These are phyloP conservation scores for Microthlaspi erraticum DNA, from an alignment of 345 rosid genomes.

Conservation along the genomic window DNA sequence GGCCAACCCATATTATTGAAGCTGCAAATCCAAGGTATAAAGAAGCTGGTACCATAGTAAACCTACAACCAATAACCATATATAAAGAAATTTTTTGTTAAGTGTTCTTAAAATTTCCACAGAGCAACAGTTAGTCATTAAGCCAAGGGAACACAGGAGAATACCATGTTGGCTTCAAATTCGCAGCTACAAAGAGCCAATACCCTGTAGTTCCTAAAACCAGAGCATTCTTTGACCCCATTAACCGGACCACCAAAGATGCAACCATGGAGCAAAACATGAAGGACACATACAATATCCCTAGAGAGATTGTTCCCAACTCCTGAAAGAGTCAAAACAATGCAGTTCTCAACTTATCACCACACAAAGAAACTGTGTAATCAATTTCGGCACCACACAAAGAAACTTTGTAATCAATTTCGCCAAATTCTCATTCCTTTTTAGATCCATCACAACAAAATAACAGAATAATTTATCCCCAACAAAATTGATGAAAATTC, in stretches of 20 bases:
- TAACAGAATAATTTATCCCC: background rate
- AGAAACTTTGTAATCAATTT: background rate
- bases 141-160: constrained; percentile 14
- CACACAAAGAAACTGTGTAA: background rate
- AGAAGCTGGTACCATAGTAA: constrained; percentile 86
- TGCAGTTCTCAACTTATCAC: background rate
- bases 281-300: constrained; percentile 86
- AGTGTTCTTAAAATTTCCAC: background rate
- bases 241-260: constrained; percentile 72
- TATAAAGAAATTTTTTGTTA: background rate
- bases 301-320: constrained; percentile 85
- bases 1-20: constrained; percentile 94
- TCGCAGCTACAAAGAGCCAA: constrained; percentile 91
- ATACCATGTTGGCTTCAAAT: constrained; percentile 85
- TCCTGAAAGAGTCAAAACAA: constrained; percentile 51
- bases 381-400: background rate
- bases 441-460: constrained; percentile 7
- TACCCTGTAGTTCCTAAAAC: constrained; percentile 88
- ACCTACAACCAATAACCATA: constrained; percentile 50
- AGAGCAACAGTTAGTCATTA: background rate
- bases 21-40: constrained; percentile 88
- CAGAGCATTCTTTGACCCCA: constrained; percentile 86
- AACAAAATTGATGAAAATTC: background rate
- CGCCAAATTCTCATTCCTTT: background rate
- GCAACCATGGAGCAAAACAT: constrained; percentile 83